phyloP scores from a whole-genome alignment of 352 stramenopile species.

The Phytophthora ohioensis region DNA sequence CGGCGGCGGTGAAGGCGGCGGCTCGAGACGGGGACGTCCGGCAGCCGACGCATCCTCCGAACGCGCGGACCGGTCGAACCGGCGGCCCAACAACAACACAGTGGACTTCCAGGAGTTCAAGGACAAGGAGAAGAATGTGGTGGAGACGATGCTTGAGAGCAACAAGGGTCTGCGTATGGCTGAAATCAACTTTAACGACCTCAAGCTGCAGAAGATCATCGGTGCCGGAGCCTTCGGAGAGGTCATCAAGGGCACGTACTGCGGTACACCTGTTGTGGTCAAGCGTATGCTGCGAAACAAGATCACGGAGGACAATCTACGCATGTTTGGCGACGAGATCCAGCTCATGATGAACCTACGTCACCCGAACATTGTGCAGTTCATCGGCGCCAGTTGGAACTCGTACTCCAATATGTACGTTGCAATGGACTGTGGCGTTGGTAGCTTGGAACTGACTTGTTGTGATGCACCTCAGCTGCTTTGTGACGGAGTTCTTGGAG shows the following conservation, averaged over 20 bases:
- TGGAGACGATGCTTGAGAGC: slow-evolving; percentile 90
- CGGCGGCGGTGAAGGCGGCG: neutral
- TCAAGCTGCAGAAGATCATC: slow-evolving; percentile 91
- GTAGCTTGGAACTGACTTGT: slow-evolving; percentile 19
- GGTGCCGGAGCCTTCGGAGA: slow-evolving; percentile 86
- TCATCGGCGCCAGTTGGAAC: slow-evolving; percentile 92
- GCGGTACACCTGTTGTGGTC: slow-evolving; percentile 87
- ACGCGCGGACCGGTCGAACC: slow-evolving; percentile 16
- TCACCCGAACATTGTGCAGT: slow-evolving; percentile 91
- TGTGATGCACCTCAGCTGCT: slow-evolving; percentile 61
- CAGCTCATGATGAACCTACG: slow-evolving; percentile 93
- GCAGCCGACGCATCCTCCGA: slow-evolving; percentile 11
- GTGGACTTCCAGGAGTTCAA: slow-evolving; percentile 90
- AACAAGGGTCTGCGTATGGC: slow-evolving; percentile 89
- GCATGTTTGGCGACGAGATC: slow-evolving; percentile 91
- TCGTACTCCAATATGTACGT: slow-evolving; percentile 93
- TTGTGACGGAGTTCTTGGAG: slow-evolving; percentile 90
- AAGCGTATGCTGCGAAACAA: slow-evolving; percentile 92
- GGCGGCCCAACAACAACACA: slow-evolving; percentile 49
- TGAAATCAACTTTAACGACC: slow-evolving; percentile 90
- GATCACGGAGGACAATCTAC: slow-evolving; percentile 89
- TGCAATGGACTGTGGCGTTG: neutral
- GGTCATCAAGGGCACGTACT: slow-evolving; percentile 92
- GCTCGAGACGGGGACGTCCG: slow-evolving; percentile 12
- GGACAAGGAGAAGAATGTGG: slow-evolving; percentile 88